Conservation (phyloP, 2,329 filamentous ascomycete genomes). For the Pochonia chlamydosporia region DNA sequence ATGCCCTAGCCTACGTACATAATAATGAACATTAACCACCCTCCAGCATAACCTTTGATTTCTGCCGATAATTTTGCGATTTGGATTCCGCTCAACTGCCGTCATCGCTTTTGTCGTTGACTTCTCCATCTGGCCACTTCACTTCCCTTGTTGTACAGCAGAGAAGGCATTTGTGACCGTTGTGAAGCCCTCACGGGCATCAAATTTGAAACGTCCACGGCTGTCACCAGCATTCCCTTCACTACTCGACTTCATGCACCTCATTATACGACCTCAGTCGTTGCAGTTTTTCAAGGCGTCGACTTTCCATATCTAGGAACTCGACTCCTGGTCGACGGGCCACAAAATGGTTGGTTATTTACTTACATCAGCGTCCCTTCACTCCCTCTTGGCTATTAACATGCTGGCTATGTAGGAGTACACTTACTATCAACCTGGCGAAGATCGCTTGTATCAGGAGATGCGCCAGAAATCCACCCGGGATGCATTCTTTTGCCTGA, state of each 20-base stretch:
- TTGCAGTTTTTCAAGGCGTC: background rate
- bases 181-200: background rate
- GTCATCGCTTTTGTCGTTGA: constrained; percentile 17
- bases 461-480: constrained; percentile 47
- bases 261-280: background rate
- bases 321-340: background rate
- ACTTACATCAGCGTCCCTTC: background rate
- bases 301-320: background rate
- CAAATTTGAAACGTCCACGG: constrained; percentile 18
- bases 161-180: background rate
- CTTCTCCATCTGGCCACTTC: background rate
- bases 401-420: constrained; percentile 23
- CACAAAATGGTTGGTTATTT: constrained; percentile 4
- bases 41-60: constrained; percentile 24
- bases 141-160: constrained; percentile 19
- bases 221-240: constrained; percentile 31
- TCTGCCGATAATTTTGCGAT: constrained; percentile 37
- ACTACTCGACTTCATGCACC: background rate
- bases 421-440: constrained; percentile 28
- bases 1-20: constrained; percentile 31
- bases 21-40: constrained; percentile 40
- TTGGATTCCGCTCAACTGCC: constrained; percentile 26
- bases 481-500: constrained; percentile 57
- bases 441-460: constrained; percentile 36
- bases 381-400: background rate